Percentiles rank a stretch among this genome's conserved stretches.
These are phyloP conservation scores for Periglandula ipomoeae DNA, from an alignment of 2,329 filamentous ascomycete genomes.

Conservation along the genomic window DNA sequence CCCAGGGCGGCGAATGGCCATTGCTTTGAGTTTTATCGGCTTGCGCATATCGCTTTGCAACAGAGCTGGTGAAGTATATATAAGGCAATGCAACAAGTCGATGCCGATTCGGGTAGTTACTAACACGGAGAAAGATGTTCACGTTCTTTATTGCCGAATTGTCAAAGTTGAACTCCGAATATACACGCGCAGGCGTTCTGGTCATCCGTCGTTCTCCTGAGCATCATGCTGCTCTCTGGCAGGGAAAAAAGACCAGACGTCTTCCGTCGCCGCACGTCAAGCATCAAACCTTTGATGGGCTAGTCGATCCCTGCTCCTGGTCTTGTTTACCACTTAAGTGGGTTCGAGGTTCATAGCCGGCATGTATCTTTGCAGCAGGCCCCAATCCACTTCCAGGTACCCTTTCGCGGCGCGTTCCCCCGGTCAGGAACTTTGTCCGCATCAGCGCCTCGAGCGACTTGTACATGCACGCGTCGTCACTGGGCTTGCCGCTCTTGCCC, in stretches of 20 bases:
- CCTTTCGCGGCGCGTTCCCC: conserved; percentile 4
- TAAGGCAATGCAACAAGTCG: no score
- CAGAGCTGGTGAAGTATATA: no score
- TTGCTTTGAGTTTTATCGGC: no score
- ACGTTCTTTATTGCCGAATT: no score
- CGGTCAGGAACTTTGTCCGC: conserved; percentile 7
- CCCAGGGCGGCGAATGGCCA: no score
- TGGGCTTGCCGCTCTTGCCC: conserved; percentile 4
- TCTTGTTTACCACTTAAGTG: neutral
- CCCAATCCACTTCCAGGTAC: conserved; percentile 8
- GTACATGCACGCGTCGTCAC: conserved; percentile 4
- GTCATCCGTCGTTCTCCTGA: neutral
- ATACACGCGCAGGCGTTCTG: neutral
- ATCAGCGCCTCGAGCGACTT: conserved; percentile 2
- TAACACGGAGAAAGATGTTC: no score
- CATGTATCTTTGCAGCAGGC: conserved; percentile 3
- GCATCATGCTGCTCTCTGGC: neutral
- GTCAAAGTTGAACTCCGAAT: no score
- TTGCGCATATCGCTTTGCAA: no score
- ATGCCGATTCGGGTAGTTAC: no score
- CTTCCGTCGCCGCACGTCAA: neutral
- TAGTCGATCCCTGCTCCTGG: neutral
- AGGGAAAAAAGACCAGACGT: neutral
- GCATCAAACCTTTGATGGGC: neutral
- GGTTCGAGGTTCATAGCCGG: conserved; percentile 1